These are phyloP conservation scores for Kluyveromyces dobzhanskii DNA, from an alignment of 805 yeast genomes.

Conservation along the genomic window DNA sequence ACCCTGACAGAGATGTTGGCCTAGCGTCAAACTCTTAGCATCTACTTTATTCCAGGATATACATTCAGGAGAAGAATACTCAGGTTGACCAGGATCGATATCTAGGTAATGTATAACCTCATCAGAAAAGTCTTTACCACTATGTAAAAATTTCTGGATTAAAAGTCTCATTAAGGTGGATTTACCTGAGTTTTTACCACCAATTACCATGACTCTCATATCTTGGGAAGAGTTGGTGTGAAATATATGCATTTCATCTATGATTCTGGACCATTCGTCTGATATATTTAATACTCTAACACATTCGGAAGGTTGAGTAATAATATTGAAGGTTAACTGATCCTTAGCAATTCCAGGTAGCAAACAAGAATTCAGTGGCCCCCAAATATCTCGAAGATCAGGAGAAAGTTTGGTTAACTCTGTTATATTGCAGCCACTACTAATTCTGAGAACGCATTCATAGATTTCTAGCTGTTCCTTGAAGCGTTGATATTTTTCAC, in stretches of 20 bases:
- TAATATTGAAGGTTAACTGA: conserved; percentile 1
- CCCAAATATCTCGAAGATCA: conserved; percentile 20
- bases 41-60: conserved; percentile 41
- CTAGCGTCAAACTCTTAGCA: conserved; percentile 14
- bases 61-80: conserved; percentile 63
- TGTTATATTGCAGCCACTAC: conserved; percentile 11
- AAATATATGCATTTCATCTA: conserved; percentile 17
- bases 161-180: conserved; percentile 57
- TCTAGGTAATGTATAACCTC: conserved; percentile 48
- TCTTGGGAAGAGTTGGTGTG: conserved; percentile 19
- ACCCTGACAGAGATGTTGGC: conserved; percentile 20
- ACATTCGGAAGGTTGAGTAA: neutral
- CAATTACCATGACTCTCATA: conserved; percentile 30
- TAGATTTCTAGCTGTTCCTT: conserved; percentile 6
- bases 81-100: conserved; percentile 87
- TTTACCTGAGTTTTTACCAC: conserved; percentile 73
- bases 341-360: neutral
- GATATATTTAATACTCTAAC: conserved; percentile 15
- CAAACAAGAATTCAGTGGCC: conserved; percentile 6
- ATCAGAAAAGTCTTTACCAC: conserved; percentile 13
- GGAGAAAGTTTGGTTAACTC: conserved; percentile 12
- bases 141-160: conserved; percentile 37
- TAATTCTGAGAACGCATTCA: conserved; percentile 19
- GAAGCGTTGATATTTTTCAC: conserved; percentile 7
- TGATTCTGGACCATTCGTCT: conserved; percentile 14